phyloP scores from a whole-genome alignment of 805 yeast species.

The Cyberlindnera galapagoensis region DNA sequence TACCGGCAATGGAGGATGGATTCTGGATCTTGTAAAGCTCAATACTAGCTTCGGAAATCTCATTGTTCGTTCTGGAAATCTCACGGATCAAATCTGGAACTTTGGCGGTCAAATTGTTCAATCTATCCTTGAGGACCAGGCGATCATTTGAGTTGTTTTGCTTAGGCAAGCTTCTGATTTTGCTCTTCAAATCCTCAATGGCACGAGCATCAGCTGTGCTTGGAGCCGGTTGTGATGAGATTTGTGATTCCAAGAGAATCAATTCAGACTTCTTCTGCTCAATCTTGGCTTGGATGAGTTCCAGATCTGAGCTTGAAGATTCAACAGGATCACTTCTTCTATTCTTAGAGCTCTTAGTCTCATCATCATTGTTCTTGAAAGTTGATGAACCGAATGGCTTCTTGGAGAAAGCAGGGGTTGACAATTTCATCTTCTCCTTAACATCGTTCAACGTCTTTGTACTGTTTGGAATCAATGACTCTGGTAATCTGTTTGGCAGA shows the following conservation, averaged over 20 bases:
- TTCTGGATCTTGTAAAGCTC: conserved; percentile 58
- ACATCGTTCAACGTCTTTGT: conserved; percentile 65
- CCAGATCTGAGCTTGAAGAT: conserved; percentile 24
- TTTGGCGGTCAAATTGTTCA: conserved; percentile 58
- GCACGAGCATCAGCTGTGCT: conserved; percentile 40
- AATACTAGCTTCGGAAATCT: conserved; percentile 60
- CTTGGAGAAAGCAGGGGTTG: conserved; percentile 13
- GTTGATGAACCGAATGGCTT: conserved; percentile 31
- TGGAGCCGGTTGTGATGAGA: conserved; percentile 19
- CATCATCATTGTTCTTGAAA: conserved; percentile 71
- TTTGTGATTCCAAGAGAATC: conserved; percentile 55
- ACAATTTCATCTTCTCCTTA: conserved; percentile 41
- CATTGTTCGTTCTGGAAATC: conserved; percentile 58
- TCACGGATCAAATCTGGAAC: conserved; percentile 66
- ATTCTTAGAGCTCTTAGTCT: conserved; percentile 56
- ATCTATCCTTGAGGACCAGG: conserved; percentile 43
- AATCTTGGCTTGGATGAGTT: conserved; percentile 54
- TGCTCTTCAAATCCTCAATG: conserved; percentile 58
- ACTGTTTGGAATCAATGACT: conserved; percentile 86
- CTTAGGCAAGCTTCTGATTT: conserved; percentile 42
- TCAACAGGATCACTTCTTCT: conserved; percentile 33
- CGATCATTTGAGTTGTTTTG: conserved; percentile 30
- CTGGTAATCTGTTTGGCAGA: conserved; percentile 78
- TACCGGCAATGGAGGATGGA: conserved; percentile 70
- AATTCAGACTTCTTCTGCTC: conserved; percentile 67